phyloP scores from a whole-genome alignment of 805 yeast species.

The Candida loeiensis region DNA sequence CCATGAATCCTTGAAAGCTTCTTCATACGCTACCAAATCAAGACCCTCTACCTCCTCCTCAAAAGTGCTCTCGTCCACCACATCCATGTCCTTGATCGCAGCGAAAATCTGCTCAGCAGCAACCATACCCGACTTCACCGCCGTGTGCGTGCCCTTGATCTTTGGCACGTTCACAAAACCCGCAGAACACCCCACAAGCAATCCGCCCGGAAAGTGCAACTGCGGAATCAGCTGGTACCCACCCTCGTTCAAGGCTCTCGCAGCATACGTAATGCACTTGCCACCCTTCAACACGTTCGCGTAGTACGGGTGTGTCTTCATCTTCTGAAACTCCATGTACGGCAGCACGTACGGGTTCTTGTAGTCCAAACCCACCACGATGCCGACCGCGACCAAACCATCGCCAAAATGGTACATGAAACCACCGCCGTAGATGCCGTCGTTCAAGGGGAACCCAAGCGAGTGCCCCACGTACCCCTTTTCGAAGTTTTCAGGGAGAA shows the following conservation, averaged over 20 bases:
- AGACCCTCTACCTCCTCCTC: slow-evolving; percentile 18
- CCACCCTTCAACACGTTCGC: slow-evolving; percentile 76
- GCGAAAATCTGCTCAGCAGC: slow-evolving; percentile 85
- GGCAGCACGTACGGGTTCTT: slow-evolving; percentile 94
- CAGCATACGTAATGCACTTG: slow-evolving; percentile 89
- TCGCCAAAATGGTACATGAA: slow-evolving; percentile 97
- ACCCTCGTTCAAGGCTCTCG: slow-evolving; percentile 96
- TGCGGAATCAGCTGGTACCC: slow-evolving; percentile 92
- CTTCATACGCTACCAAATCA: slow-evolving; percentile 58
- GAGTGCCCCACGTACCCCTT: slow-evolving; percentile 82
- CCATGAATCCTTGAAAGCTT: slow-evolving; percentile 74
- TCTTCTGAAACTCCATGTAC: slow-evolving; percentile 88
- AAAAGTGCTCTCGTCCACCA: slow-evolving; percentile 34
- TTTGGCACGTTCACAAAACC: slow-evolving; percentile 98
- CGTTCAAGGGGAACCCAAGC: slow-evolving; percentile 79
- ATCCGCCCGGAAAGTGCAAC: slow-evolving; percentile 93
- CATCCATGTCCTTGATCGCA: slow-evolving; percentile 39
- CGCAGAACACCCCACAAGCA: slow-evolving; percentile 90
- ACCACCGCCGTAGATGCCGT: slow-evolving; percentile 89
- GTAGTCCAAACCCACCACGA: slow-evolving; percentile 94
- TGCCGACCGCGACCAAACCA: slow-evolving; percentile 83
- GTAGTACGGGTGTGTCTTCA: slow-evolving; percentile 91
- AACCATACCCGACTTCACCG: slow-evolving; percentile 91
- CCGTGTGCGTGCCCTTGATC: slow-evolving; percentile 96
- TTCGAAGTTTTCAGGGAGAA: slow-evolving; percentile 72